phyloP scores from a whole-genome alignment of 495 filamentous ascomycete species.

The Daldinia grandis region DNA sequence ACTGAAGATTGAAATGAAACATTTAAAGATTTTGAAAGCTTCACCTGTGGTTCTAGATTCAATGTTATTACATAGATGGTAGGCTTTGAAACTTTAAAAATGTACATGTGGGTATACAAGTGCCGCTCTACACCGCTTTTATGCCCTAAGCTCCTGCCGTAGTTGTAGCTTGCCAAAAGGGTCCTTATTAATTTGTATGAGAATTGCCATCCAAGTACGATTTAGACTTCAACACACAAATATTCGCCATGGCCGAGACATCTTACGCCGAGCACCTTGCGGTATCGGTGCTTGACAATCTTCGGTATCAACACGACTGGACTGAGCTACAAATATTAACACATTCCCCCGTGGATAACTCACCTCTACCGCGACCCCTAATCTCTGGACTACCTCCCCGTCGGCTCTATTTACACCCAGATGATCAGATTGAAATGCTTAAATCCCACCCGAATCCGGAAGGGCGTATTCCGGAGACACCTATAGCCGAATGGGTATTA shows the following conservation, averaged over 20 bases:
- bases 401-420: slow-evolving; percentile 88
- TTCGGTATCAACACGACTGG: slow-evolving; percentile 90
- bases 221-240: not conserved
- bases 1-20: not conserved
- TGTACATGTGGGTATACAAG: too few relatives aligned
- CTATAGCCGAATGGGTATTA: slow-evolving; percentile 85
- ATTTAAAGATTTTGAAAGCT: not conserved
- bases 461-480: slow-evolving; percentile 53
- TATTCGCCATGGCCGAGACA: slow-evolving; percentile 39
- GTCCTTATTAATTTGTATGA: slow-evolving; percentile 20
- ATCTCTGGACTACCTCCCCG: slow-evolving; percentile 89
- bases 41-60: not conserved
- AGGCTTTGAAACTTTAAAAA: not conserved
- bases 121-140: slow-evolving; percentile 33
- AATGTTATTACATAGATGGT: not conserved
- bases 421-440: slow-evolving; percentile 84
- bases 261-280: slow-evolving; percentile 59
- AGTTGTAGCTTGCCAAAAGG: slow-evolving; percentile 17
- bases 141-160: not conserved
- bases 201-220: not conserved
- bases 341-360: slow-evolving; percentile 50
- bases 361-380: slow-evolving; percentile 65
- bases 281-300: slow-evolving; percentile 76
- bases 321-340: slow-evolving; percentile 71
- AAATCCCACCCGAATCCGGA: slow-evolving; percentile 58